These are phyloP conservation scores for Coelastrella sp. DNA, from an alignment of 139 green algal genomes.

Conservation along the genomic window DNA sequence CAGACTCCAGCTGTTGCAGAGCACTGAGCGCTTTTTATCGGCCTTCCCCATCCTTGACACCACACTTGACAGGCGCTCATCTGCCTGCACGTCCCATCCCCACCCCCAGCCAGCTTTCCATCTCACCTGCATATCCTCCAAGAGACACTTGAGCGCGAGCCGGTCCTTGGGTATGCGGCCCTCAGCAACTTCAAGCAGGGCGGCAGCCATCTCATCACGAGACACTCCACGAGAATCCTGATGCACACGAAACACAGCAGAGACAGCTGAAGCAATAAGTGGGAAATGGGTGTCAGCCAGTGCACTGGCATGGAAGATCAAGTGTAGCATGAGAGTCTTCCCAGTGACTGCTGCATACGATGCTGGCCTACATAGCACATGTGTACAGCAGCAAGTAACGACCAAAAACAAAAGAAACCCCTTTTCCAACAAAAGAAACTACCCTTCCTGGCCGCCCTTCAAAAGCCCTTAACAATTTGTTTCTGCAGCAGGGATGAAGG, in stretches of 20 bases:
- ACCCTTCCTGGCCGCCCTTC: too few relatives aligned
- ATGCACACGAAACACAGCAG: background rate
- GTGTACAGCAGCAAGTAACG: too few relatives aligned
- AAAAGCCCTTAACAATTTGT: too few relatives aligned
- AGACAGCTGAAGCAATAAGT: background rate
- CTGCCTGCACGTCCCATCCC: background rate
- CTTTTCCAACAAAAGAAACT: too few relatives aligned
- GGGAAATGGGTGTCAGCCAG: background rate
- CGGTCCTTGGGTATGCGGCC: constrained; percentile 85
- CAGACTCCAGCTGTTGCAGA: too few relatives aligned
- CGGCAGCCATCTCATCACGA: constrained; percentile 89
- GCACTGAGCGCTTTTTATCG: background rate
- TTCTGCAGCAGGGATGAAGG: background rate
- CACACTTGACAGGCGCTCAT: background rate
- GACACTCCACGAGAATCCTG: constrained; percentile 83
- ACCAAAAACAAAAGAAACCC: too few relatives aligned
- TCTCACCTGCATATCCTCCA: constrained; percentile 76
- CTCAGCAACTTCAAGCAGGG: constrained; percentile 82
- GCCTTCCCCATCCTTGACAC: background rate
- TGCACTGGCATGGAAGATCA: background rate
- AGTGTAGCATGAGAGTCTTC: background rate
- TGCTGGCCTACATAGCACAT: background rate
- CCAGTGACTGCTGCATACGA: background rate
- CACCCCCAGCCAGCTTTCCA: background rate
- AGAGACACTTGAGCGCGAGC: constrained; percentile 85